Evolutionary conservation across 768 basidiomycete species (phyloP), one percentile per base, ranked within the genome.

Genomic region (Solioccasus polychromus): DNA sequence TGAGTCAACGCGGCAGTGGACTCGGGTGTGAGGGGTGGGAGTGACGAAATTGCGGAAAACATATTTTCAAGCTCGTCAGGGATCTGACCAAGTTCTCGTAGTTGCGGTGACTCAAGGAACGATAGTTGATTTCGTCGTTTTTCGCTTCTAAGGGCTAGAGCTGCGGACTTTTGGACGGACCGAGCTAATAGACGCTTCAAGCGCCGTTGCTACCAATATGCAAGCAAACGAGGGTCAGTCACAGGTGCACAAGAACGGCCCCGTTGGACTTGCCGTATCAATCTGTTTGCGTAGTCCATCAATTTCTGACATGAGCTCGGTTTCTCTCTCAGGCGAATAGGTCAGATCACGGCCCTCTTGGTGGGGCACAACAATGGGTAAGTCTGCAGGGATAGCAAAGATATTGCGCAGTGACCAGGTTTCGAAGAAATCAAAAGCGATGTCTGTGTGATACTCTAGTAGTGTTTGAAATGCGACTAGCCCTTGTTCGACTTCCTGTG

Each of bases 391-490:
- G 14, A 92, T 75, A 41, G 82, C 78, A 57, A 95, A 95, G 45
- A 92, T 86, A 66, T 95, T 96, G 32, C 91, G 73, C 58, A 92
- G 64, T 10, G 82, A 83, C 92, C 92, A 95, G 0, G 83, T 84
- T 67, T 92, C 92, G 56, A 96, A 89, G 60, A 85, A 88, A 63
- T 96, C 92, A 48, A 94, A 90, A 0, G 92, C 92, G 35, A 90
- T 77, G 59, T 96, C 92, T 35, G 88, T 84, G 54, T 93, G 92
- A 44, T 82, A 82, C 59, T 93, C 89, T 12, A 96, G 74, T 35
- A 94, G 74, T 0, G 92, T 93, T 63, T 94, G 89, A 52, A 95
- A 90, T 19, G 88, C 77, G 39, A 90, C 85, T 2, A 92, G 68
- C 2, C 91, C 92, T 67, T 90, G 81, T 53, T 85, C 83, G 18